Conservation (phyloP, 441 rosid species). For the Corymbia citriodora region DNA sequence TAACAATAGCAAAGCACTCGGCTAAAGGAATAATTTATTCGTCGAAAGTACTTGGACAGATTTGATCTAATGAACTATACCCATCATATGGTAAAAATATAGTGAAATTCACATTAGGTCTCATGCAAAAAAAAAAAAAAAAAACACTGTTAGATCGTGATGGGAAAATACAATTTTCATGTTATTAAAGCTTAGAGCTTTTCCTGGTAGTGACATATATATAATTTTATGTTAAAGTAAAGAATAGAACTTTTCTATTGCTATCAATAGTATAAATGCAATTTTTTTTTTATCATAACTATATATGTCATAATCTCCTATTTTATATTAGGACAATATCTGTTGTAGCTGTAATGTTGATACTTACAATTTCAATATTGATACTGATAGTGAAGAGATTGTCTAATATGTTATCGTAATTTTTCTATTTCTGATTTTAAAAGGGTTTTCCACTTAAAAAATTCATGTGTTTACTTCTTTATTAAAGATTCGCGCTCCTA, state of each 20-base stretch:
- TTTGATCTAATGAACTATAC: background rate
- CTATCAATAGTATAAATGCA: no score
- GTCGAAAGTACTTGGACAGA: no score
- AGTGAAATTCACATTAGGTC: background rate
- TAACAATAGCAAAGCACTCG: background rate
- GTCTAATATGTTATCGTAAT: accelerated
- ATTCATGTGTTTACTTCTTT: background rate
- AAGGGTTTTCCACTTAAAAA: background rate
- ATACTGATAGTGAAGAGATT: background rate
- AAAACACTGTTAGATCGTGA: background rate
- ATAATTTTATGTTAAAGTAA: no score
- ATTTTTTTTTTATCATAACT: accelerated
- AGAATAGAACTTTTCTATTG: no score
- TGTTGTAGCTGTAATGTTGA: no score
- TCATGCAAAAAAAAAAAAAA: background rate
- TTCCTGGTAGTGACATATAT: background rate
- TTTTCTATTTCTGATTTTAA: no score
- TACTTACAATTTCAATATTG: accelerated
- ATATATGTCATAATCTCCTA: no score
- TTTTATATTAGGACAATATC: background rate
- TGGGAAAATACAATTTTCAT: background rate
- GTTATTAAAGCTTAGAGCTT: background rate
- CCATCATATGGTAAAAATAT: background rate
- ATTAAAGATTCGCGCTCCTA: no score
- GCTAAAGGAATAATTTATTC: background rate